A percentile compares a stretch with the other conserved stretches of the same genome.
Conservation (phyloP, 768 basidiomycete species). For the Tephrocybe rancida region DNA sequence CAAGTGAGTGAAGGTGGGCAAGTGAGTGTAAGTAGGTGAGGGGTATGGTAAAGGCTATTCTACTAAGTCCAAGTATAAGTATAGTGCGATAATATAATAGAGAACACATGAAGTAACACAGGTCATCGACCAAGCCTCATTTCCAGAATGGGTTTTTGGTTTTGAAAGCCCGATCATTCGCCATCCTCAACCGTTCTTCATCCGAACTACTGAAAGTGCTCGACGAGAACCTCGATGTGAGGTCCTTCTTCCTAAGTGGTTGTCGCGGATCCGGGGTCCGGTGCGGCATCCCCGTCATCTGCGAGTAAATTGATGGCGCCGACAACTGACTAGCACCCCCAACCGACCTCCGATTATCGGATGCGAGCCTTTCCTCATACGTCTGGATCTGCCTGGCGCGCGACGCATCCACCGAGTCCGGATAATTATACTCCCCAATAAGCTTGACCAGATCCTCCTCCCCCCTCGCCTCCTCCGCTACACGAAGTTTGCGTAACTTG, state of each 20-base stretch:
- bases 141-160: conserved; percentile 32
- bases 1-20: too few relatives aligned
- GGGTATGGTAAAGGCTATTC: too few relatives aligned
- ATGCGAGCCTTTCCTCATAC: conserved; percentile 18
- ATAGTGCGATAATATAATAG: too few relatives aligned
- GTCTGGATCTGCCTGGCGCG: conserved; percentile 25
- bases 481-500: conserved; percentile 37
- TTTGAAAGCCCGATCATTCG: conserved; percentile 3
- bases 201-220: conserved; percentile 34
- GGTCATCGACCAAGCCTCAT: conserved; percentile 10
- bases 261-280: conserved; percentile 70
- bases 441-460: conserved; percentile 28
- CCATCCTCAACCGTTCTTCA: conserved; percentile 11
- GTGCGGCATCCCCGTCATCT: conserved; percentile 66
- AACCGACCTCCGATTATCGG: conserved; percentile 14
- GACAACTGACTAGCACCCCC: conserved; percentile 37
- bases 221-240: conserved; percentile 21
- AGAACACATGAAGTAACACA: too few relatives aligned
- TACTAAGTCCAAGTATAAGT: too few relatives aligned
- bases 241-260: conserved; percentile 53
- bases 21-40: too few relatives aligned
- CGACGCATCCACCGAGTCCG: conserved; percentile 28
- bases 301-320: conserved; percentile 62
- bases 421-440: conserved; percentile 21
- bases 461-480: conserved; percentile 23